Conservation (phyloP, 139 green algal species). For the Axilococcus clingmanii region DNA sequence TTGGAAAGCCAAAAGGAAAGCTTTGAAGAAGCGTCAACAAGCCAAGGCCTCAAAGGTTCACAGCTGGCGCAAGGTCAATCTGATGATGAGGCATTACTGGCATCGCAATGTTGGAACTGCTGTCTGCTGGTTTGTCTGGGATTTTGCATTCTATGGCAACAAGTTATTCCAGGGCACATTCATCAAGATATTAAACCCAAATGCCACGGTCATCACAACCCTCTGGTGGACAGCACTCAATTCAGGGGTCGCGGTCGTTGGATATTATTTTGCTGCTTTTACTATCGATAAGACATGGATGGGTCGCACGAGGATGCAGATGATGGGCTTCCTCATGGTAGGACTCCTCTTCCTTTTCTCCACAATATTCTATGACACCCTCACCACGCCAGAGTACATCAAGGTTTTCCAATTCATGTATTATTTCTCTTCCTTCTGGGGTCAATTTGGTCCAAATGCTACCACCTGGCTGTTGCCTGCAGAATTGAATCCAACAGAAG, state of each 20-base stretch:
- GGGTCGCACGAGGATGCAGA: constrained; percentile 39
- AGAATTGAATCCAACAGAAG: constrained; percentile 62
- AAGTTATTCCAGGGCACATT: constrained; percentile 60
- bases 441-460: constrained; percentile 55
- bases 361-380: constrained; percentile 30
- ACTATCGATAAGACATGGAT: constrained; percentile 50
- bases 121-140: constrained; percentile 29
- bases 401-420: constrained; percentile 62
- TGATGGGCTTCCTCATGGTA: constrained; percentile 43
- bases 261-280: constrained; percentile 51
- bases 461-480: constrained; percentile 42
- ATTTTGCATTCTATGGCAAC: constrained; percentile 66
- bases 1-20: constrained; percentile 26
- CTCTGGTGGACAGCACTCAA: constrained; percentile 67
- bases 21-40: constrained; percentile 17
- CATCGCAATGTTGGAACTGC: constrained; percentile 20
- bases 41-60: constrained; percentile 7
- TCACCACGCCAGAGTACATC: constrained; percentile 14
- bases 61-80: constrained; percentile 5
- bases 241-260: constrained; percentile 43
- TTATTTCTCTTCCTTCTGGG: constrained; percentile 69
- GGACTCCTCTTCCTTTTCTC: constrained; percentile 52
- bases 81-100: constrained; percentile 22
- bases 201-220: constrained; percentile 29
- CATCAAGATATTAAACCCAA: constrained; percentile 32